These are phyloP conservation scores for Clarireedia homoeocarpa DNA, from an alignment of 2,329 filamentous ascomycete species.

Conservation along the genomic window DNA sequence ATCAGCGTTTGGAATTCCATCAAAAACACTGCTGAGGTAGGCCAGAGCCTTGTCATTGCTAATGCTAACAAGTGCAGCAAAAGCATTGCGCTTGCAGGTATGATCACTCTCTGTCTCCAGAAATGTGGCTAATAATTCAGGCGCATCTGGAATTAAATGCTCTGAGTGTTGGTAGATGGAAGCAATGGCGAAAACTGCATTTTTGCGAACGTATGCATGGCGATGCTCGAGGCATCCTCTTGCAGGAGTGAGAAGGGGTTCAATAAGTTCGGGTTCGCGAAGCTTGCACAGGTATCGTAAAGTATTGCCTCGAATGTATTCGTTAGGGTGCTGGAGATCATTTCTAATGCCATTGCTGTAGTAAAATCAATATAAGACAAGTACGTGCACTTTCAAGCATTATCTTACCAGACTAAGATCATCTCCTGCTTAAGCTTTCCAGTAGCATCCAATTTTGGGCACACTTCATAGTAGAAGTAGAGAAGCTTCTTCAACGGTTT, in stretches of 20 bases:
- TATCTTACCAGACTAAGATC: constrained; percentile 87
- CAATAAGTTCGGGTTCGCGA: constrained; percentile 89
- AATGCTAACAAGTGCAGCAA: constrained; percentile 82
- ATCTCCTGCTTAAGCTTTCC: constrained; percentile 99
- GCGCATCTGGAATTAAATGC: constrained; percentile 86
- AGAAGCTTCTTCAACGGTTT: constrained; percentile 96
- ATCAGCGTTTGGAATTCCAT: constrained; percentile 88
- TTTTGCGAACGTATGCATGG: constrained; percentile 97
- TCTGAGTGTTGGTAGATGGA: constrained; percentile 90
- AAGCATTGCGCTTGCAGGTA: constrained; percentile 97
- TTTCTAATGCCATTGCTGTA: constrained; percentile 92
- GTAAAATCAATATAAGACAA: background rate
- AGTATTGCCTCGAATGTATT: constrained; percentile 98
- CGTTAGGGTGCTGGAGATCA: constrained; percentile 93
- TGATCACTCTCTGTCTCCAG: constrained; percentile 84
- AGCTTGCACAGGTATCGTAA: constrained; percentile 95
- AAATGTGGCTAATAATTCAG: constrained; percentile 85
- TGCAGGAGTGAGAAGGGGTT: constrained; percentile 87
- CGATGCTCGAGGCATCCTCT: constrained; percentile 90
- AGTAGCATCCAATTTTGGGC: constrained; percentile 83
- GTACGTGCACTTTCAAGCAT: background rate
- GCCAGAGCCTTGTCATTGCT: constrained; percentile 87
- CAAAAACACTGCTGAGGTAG: constrained; percentile 83
- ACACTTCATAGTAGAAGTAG: constrained; percentile 99
- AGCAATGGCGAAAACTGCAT: constrained; percentile 89